Evolutionary conservation across 257 asterid species (phyloP).

Genomic region (Mitragyna speciosa): DNA sequence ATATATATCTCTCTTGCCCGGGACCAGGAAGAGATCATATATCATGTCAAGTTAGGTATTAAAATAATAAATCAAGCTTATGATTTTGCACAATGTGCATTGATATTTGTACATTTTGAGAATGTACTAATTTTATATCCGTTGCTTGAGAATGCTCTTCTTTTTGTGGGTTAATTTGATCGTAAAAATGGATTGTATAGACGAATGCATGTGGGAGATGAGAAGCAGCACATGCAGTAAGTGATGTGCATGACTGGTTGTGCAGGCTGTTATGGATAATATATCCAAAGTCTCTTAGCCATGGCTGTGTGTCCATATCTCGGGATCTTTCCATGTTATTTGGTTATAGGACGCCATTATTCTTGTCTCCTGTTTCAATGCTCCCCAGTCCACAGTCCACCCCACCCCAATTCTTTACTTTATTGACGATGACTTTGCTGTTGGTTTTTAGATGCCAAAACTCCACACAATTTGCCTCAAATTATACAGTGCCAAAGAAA

Average conservation of each 20-base stretch:
- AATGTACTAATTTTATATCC: background rate
- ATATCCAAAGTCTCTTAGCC: constrained; percentile 25
- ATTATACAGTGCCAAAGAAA: constrained; percentile 1
- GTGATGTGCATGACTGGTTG: constrained; percentile 40
- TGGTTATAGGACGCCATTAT: constrained; percentile 50
- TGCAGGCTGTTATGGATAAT: constrained; percentile 45
- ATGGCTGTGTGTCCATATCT: constrained; percentile 63
- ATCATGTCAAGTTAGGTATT: background rate
- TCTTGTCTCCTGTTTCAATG: constrained; percentile 31
- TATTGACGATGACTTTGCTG: constrained; percentile 1
- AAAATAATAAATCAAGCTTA: too few species aligned
- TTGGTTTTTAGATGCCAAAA: background rate
- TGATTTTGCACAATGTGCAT: too few species aligned
- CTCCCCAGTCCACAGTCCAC: background rate
- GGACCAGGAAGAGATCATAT: background rate
- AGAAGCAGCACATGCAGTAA: constrained; percentile 69
- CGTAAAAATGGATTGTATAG: background rate
- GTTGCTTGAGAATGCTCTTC: too few species aligned
- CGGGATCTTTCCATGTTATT: constrained; percentile 95
- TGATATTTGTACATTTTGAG: background rate
- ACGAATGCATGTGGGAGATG: constrained; percentile 63
- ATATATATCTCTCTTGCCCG: too few species aligned
- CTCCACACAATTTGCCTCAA: background rate
- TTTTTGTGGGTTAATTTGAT: background rate
- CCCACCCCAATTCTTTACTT: background rate